A percentile compares a stretch with the other conserved stretches of the same genome.
These are phyloP conservation scores for Aspergillus fumigatus DNA, from an alignment of 2,329 filamentous ascomycete species.

Conservation along the genomic window DNA sequence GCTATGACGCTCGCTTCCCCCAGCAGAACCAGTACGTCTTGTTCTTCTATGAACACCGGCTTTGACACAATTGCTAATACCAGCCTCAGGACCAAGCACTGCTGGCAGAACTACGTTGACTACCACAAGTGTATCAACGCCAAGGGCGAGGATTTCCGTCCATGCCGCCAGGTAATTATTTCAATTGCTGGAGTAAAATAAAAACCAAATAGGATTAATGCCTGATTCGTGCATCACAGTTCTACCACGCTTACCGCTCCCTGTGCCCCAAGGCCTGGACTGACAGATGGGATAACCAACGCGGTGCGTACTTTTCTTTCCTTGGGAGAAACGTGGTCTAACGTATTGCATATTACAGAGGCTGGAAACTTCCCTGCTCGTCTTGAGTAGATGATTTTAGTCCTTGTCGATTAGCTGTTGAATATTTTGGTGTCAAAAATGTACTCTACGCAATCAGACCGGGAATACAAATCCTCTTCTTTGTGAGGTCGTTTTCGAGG, in stretches of 20 bases:
- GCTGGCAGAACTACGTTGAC: slow-evolving; percentile 99
- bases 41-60: neutral
- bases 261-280: slow-evolving; percentile 96
- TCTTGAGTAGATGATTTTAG: slow-evolving; percentile 39
- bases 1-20: slow-evolving; percentile 98
- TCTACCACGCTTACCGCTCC: slow-evolving; percentile 93
- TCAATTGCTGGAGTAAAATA: neutral
- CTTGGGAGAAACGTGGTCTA: neutral
- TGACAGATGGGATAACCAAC: slow-evolving; percentile 93
- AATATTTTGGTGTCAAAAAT: slow-evolving; percentile 34
- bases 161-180: slow-evolving; percentile 81
- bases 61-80: slow-evolving; percentile 10
- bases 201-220: neutral
- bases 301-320: slow-evolving; percentile 59
- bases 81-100: slow-evolving; percentile 74
- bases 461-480: slow-evolving; percentile 26
- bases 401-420: slow-evolving; percentile 24
- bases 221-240: slow-evolving; percentile 51
- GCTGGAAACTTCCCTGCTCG: slow-evolving; percentile 53
- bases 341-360: slow-evolving; percentile 34
- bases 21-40: slow-evolving; percentile 69
- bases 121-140: slow-evolving; percentile 99
- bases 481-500: neutral
- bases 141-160: slow-evolving; percentile 97
- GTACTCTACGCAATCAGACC: slow-evolving; percentile 36